These are phyloP conservation scores for Tetracladium marchalianum DNA, from an alignment of 495 filamentous ascomycete species.

Conservation along the genomic window DNA sequence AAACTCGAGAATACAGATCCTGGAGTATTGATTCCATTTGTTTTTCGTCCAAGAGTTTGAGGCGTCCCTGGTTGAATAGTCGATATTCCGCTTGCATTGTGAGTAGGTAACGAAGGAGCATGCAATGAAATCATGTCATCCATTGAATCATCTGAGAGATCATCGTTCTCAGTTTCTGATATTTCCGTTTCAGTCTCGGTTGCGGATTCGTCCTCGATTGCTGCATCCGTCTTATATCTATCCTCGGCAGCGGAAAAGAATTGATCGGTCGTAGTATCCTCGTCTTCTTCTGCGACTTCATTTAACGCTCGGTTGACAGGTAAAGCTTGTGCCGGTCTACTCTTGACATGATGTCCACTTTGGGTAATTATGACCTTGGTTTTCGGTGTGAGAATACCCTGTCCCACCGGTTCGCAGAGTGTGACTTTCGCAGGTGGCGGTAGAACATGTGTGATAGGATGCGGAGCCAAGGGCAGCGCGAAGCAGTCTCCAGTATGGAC, in stretches of 20 bases:
- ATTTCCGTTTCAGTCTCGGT: conserved; percentile 50
- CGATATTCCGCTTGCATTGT: conserved; percentile 57
- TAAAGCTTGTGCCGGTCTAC: conserved; percentile 30
- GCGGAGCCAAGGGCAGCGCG: conserved; percentile 71
- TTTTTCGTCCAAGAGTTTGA: conserved; percentile 44
- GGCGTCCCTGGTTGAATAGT: conserved; percentile 64
- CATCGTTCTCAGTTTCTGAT: conserved; percentile 42
- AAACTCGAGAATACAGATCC: conserved; percentile 80
- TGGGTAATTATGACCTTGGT: conserved; percentile 61
- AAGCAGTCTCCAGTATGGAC: conserved; percentile 79
- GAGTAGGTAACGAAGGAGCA: conserved; percentile 63
- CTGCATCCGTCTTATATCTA: conserved; percentile 35
- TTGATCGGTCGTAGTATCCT: conserved; percentile 77
- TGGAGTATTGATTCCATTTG: conserved; percentile 63
- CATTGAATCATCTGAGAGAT: conserved; percentile 65
- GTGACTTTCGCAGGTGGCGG: conserved; percentile 74
- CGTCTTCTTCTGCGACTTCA: conserved; percentile 55
- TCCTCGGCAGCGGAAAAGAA: conserved; percentile 86
- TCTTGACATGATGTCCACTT: conserved; percentile 34
- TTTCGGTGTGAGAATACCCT: conserved; percentile 63
- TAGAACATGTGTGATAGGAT: conserved; percentile 79
- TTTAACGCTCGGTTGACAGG: conserved; percentile 36
- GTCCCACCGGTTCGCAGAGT: conserved; percentile 67
- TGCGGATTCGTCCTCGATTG: conserved; percentile 34
- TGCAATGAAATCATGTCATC: conserved; percentile 79